phyloP scores from a whole-genome alignment of 768 basidiomycete species.

The Phaffia tasmanica region DNA sequence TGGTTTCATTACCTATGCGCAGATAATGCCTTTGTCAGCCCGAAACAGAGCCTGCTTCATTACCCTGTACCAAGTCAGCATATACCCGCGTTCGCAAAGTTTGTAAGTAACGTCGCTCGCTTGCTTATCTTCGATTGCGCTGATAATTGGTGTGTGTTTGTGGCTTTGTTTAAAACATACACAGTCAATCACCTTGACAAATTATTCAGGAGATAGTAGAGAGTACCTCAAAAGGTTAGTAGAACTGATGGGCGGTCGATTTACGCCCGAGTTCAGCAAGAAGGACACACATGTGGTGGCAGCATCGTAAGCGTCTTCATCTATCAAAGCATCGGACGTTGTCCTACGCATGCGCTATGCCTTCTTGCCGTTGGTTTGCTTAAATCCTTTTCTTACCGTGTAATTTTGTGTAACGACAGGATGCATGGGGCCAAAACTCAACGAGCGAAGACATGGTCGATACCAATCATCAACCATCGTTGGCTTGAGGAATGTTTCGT shows the following conservation, averaged over 20 bases:
- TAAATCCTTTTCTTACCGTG: not conserved
- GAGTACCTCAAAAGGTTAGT: conserved; percentile 84
- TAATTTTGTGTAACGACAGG: conserved; percentile 19
- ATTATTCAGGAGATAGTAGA: conserved; percentile 73
- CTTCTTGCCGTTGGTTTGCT: not conserved
- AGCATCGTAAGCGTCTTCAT: conserved; percentile 52
- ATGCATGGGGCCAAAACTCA: conserved; percentile 50
- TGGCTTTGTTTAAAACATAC: not conserved
- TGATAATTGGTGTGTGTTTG: not conserved
- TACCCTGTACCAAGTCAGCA: conserved; percentile 61
- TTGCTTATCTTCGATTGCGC: conserved; percentile 9
- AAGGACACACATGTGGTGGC: conserved; percentile 72
- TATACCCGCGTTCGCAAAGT: conserved; percentile 50
- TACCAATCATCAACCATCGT: conserved; percentile 75
- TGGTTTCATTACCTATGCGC: conserved; percentile 76
- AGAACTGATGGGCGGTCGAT: conserved; percentile 59
- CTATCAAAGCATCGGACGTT: not conserved
- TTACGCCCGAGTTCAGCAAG: conserved; percentile 65
- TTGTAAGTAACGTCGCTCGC: conserved; percentile 44
- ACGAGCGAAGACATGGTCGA: conserved; percentile 66
- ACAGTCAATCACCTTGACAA: conserved; percentile 71
- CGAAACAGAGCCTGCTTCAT: conserved; percentile 67
- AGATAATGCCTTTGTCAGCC: conserved; percentile 50
- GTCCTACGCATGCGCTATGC: too few species aligned
- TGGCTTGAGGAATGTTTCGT: conserved; percentile 88